Percentiles rank a stretch among this genome's conserved stretches.
Conservation (phyloP, 352 stramenopile genomes). For the Albugo laibachii region DNA sequence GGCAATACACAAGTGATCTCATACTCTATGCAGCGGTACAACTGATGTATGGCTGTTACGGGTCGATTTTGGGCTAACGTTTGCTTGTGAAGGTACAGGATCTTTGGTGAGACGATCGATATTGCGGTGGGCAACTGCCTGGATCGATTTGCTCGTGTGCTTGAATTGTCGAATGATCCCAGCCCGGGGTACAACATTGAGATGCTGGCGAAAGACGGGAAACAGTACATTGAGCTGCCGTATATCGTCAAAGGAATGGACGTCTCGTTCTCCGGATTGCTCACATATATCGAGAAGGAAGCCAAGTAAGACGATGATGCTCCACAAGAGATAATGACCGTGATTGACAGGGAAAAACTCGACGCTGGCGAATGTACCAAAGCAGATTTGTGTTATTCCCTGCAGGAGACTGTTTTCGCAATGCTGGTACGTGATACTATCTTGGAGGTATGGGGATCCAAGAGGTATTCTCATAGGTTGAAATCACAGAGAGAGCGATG, state of each 20-base stretch:
- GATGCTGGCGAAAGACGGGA: conserved; percentile 87
- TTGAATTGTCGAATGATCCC: conserved; percentile 96
- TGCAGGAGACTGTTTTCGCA: conserved; percentile 99
- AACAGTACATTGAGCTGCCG: conserved; percentile 90
- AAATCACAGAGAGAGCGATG: conserved; percentile 99
- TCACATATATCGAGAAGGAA: conserved; percentile 92
- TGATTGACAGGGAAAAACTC: conserved; percentile 37
- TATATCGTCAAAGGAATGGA: conserved; percentile 99
- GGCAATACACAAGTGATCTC: conserved; percentile 97
- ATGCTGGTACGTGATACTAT: conserved; percentile 82
- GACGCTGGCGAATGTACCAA: conserved; percentile 80
- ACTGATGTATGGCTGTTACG: neutral
- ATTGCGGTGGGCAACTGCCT: conserved; percentile 99
- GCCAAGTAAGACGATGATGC: conserved; percentile 28
- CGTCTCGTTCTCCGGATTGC: conserved; percentile 95
- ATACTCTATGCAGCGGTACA: conserved; percentile 71
- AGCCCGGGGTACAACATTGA: conserved; percentile 99
- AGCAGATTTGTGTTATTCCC: conserved; percentile 95
- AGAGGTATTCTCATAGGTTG: conserved; percentile 36
- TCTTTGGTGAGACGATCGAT: conserved; percentile 99
- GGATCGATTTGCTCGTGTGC: conserved; percentile 90
- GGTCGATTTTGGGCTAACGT: conserved; percentile 1
- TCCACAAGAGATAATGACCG: neutral
- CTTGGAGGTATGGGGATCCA: neutral
- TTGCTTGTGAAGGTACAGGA: conserved; percentile 77